Evolutionary conservation across 805 yeast genomes (phyloP).

Genomic region (Saccharomycopsis sp.): DNA sequence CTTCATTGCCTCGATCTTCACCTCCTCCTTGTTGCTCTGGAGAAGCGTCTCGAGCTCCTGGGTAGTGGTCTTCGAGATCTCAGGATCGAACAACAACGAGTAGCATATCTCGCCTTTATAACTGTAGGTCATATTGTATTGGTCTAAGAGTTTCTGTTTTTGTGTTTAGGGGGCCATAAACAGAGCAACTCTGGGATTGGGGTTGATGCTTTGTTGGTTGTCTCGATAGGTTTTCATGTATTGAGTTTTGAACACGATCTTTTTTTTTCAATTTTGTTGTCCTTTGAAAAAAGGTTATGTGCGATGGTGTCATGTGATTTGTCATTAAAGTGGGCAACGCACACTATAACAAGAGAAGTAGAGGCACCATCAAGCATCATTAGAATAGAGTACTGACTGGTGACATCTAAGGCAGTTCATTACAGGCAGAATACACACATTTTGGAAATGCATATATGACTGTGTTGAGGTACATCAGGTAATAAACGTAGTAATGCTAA

Average conservation of each 20-base stretch:
- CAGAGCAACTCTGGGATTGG: not conserved
- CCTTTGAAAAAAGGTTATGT: not conserved
- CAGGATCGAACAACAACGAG: slow-evolving; percentile 70
- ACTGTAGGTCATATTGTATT: not conserved
- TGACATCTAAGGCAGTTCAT: too few relatives aligned
- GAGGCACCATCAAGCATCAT: too few relatives aligned
- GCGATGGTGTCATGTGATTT: not conserved
- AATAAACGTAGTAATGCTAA: too few relatives aligned
- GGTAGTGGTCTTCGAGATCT: slow-evolving; percentile 54
- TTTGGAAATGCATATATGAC: too few relatives aligned
- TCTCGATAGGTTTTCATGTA: too few relatives aligned
- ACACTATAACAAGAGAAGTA: too few relatives aligned
- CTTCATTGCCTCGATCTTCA: slow-evolving; percentile 85
- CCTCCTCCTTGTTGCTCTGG: slow-evolving; percentile 86
- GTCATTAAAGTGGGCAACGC: too few relatives aligned
- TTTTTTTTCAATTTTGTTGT: not conserved
- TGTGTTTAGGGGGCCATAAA: too few relatives aligned
- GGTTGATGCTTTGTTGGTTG: not conserved
- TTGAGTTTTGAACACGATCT: slow-evolving; percentile 3
- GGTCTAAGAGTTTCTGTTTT: too few relatives aligned
- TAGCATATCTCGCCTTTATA: slow-evolving; percentile 29
- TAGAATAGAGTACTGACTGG: too few relatives aligned
- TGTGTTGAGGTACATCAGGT: too few relatives aligned
- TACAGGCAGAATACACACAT: too few relatives aligned
- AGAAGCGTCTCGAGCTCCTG: slow-evolving; percentile 70